Evolutionary conservation across 352 stramenopile species (phyloP).

Genomic region (Phytophthora crassamura): DNA sequence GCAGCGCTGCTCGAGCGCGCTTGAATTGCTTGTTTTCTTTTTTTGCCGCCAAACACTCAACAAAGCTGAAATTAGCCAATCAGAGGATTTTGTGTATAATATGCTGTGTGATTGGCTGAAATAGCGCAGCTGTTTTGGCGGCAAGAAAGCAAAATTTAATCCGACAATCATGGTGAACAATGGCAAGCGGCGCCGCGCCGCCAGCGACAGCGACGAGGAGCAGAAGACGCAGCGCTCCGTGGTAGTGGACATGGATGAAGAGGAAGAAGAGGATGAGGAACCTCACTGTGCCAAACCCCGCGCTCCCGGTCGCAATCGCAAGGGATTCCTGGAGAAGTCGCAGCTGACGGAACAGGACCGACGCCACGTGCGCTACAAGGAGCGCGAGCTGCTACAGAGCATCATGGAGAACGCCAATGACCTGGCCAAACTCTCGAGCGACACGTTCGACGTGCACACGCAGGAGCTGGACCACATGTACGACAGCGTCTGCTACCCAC

Average conservation of each 20-base stretch:
- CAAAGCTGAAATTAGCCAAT: too few relatives aligned
- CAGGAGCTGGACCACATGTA: slow-evolving; percentile 79
- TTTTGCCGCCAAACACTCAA: neutral
- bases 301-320: slow-evolving; percentile 25
- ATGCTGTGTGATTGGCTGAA: neutral
- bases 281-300: slow-evolving; percentile 1
- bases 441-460: slow-evolving; percentile 65
- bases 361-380: slow-evolving; percentile 74
- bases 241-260: slow-evolving; percentile 7
- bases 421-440: slow-evolving; percentile 67
- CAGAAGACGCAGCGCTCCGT: slow-evolving; percentile 18
- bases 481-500: slow-evolving; percentile 79
- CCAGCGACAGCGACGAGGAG: slow-evolving; percentile 30
- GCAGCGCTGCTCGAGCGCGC: too few relatives aligned
- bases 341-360: slow-evolving; percentile 76
- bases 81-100: neutral
- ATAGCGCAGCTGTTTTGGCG: slow-evolving; percentile 11
- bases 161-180: slow-evolving; percentile 13
- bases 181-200: slow-evolving; percentile 19
- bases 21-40: neutral
- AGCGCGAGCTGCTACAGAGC: slow-evolving; percentile 76
- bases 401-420: slow-evolving; percentile 79
- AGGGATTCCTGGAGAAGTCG: slow-evolving; percentile 71
- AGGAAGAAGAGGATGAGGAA: slow-evolving; percentile 1
- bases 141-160: slow-evolving; percentile 11